Base-by-base conservation (phyloP, 139 green algal genomes). In the Chlamydomonas sp. region DNA sequence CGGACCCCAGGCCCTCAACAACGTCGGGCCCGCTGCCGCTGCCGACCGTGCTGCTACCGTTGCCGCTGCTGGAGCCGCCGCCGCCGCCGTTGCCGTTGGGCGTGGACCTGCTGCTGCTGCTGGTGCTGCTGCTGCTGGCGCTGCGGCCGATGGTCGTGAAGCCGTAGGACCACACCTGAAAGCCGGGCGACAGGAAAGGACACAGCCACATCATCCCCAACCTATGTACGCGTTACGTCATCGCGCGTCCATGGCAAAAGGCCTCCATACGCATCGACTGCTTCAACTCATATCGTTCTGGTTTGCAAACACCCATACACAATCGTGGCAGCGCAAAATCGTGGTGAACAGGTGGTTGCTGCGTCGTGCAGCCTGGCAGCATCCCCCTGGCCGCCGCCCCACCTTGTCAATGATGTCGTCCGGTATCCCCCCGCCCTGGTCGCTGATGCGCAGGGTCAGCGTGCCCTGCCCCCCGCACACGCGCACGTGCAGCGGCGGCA, bases 391-490 rank as follows among this genome's bases (percentile, higher is more conserved):
- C 31, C 69, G 82, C 81, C 89, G 58, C 88, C 90, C 95, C 9
- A 97, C 94, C 77, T 93, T 84, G 15, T 91, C 77, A 15, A 93
- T 64, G 18, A 94, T 12, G 3, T 89, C 78, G 0, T 90, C 59
- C 2, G 93, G 66, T 15, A 99, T 96, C 80, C 97, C 97, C 2
- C 96, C 97, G 0, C 97, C 97, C 71, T 97, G 93, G 88, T 98
- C 96, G 63, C 84, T 94, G 31, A 98, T 87, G 7, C 84, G 85
- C 57, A 97, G 87, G 6, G 89, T 95, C 63, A 96, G 89, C 91
- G 74, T 92, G 78, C 63, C 91, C 68, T 20, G 64, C 9, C 62
- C 95, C 12, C 88, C 79, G 86, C 95, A 98, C 71, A 98, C 94
- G 64, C 94, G 91, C 9, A 96, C 91, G 17, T 91, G 73, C 1